Evolutionary conservation across 768 basidiomycete genomes (phyloP).

Genomic region (Pleurotus giganteus): DNA sequence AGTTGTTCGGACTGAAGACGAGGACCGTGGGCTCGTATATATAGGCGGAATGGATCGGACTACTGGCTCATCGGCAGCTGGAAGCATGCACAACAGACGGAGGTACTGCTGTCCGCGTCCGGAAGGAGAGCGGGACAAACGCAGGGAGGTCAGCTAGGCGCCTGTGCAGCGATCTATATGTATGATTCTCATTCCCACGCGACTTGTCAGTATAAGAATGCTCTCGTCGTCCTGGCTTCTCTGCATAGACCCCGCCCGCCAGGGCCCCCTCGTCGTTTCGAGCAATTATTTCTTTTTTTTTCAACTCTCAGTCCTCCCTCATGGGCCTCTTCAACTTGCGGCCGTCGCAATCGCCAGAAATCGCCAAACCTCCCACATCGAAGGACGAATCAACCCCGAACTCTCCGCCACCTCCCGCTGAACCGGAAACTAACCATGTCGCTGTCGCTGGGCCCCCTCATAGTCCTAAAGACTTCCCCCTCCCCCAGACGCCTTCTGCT

Average conservation of each 20-base stretch:
- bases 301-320: background rate
- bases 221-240: no score
- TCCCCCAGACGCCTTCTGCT: constrained; percentile 10
- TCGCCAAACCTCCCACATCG: background rate
- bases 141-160: background rate
- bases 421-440: background rate
- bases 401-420: background rate
- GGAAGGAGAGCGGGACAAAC: background rate
- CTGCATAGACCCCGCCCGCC: background rate
- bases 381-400: background rate
- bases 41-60: background rate
- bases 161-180: background rate
- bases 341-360: background rate
- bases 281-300: no score
- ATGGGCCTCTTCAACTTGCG: background rate
- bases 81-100: background rate
- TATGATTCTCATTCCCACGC: background rate
- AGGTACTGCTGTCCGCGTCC: background rate
- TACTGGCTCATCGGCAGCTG: background rate
- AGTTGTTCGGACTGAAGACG: background rate
- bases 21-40: background rate
- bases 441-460: background rate
- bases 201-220: no score
- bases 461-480: constrained; percentile 12
- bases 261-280: background rate